phyloP scores from a whole-genome alignment of 768 basidiomycete species.

The Pseudohyphozyma bogoriensis region DNA sequence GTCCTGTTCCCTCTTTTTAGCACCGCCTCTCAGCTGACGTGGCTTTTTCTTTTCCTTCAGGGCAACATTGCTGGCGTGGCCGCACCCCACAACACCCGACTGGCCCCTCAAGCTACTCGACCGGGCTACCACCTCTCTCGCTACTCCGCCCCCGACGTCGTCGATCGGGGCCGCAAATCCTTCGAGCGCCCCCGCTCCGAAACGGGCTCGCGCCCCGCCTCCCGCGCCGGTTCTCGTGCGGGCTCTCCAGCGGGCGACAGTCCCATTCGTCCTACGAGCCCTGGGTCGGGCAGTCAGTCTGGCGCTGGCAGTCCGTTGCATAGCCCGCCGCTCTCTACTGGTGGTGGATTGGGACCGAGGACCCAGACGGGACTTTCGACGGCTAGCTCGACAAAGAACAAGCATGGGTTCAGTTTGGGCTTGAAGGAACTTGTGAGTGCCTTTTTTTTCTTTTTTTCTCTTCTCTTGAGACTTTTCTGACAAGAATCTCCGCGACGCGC shows the following conservation, averaged over 20 bases:
- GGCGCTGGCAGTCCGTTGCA: too few species aligned
- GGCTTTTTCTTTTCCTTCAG: neutral
- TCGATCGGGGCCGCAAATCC: neutral
- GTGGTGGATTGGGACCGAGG: too few species aligned
- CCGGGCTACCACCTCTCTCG: slow-evolving; percentile 60
- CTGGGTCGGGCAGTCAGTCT: too few species aligned
- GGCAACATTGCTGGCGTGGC: slow-evolving; percentile 54
- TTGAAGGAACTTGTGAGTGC: slow-evolving; percentile 14
- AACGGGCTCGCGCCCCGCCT: neutral
- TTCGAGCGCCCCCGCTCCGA: neutral
- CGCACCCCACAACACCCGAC: slow-evolving; percentile 42
- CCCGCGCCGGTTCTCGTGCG: neutral
- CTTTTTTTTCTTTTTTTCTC: neutral
- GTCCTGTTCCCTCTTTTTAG: neutral
- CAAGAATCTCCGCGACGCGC: neutral
- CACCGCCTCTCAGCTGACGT: neutral
- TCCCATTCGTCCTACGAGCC: too few species aligned
- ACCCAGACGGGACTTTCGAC: too few species aligned
- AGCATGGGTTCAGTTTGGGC: slow-evolving; percentile 21
- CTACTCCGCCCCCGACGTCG: slow-evolving; percentile 35
- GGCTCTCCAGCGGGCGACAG: too few species aligned
- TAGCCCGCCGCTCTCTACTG: too few species aligned
- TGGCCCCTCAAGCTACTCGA: slow-evolving; percentile 32
- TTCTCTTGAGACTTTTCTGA: neutral
- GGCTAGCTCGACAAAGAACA: slow-evolving; percentile 1